These are phyloP conservation scores for Termitomyces sp. DNA, from an alignment of 768 basidiomycete genomes.

Conservation along the genomic window DNA sequence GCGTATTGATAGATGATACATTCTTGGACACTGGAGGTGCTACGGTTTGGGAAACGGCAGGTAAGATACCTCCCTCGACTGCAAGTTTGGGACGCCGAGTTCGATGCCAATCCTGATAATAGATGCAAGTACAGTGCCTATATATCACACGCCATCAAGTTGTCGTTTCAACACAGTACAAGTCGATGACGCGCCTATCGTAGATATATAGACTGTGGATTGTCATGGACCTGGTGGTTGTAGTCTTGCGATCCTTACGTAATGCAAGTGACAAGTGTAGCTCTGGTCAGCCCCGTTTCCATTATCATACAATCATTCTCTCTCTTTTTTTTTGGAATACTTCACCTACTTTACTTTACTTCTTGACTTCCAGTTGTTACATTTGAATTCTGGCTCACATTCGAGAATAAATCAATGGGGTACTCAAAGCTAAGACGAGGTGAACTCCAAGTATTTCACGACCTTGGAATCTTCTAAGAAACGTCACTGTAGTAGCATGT, in stretches of 20 bases:
- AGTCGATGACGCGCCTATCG: conserved; percentile 56
- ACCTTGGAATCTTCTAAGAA: neutral
- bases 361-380: too few relatives aligned
- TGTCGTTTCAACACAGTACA: neutral
- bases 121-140: conserved; percentile 89
- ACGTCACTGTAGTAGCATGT: neutral
- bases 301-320: too few relatives aligned
- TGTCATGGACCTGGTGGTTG: conserved; percentile 49
- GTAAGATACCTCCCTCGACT: conserved; percentile 65
- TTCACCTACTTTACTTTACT: too few relatives aligned
- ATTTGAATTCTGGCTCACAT: too few relatives aligned
- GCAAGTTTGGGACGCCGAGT: conserved; percentile 70
- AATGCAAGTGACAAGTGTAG: too few relatives aligned
- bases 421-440: neutral
- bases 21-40: conserved; percentile 27
- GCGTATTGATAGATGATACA: conserved; percentile 25
- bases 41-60: conserved; percentile 75
- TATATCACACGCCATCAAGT: conserved; percentile 4
- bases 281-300: too few relatives aligned
- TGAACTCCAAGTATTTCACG: neutral
- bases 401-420: neutral
- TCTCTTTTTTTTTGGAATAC: too few relatives aligned
- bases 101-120: conserved; percentile 95
- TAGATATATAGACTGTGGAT: conserved; percentile 92
- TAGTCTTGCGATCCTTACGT: too few relatives aligned